Evolutionary conservation across 192 early-diverging fungal species (phyloP).

Genomic region (Phycomyces nitens): DNA sequence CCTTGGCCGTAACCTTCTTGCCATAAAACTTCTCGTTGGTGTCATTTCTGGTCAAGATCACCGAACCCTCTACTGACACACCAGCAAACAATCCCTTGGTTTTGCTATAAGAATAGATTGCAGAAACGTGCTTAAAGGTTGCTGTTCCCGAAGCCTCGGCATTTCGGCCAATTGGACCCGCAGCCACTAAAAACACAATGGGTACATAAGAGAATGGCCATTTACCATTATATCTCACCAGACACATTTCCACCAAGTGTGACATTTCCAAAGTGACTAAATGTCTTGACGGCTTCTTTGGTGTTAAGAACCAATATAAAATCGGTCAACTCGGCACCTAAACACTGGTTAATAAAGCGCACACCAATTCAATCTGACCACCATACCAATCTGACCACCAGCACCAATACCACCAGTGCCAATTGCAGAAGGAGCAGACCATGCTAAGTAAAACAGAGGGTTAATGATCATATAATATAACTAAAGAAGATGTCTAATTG

Average conservation of each 20-base stretch:
- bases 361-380: too few species aligned
- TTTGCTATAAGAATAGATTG: conserved; percentile 91
- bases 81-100: conserved; percentile 89
- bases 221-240: conserved; percentile 19
- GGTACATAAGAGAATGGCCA: too few species aligned
- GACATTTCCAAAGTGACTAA: conserved; percentile 80
- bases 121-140: conserved; percentile 68
- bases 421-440: conserved; percentile 87
- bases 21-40: conserved; percentile 85
- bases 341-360: too few species aligned
- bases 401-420: conserved; percentile 78
- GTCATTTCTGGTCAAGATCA: conserved; percentile 79
- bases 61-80: conserved; percentile 62
- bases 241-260: conserved; percentile 92
- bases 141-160: conserved; percentile 80
- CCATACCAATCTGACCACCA: conserved; percentile 67
- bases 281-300: conserved; percentile 81
- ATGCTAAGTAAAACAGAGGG: conserved; percentile 19
- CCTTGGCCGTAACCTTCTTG: conserved; percentile 68
- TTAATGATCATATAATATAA: too few species aligned
- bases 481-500: too few species aligned
- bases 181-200: conserved; percentile 68
- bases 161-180: conserved; percentile 82
- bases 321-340: conserved; percentile 85
- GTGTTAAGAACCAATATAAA: conserved; percentile 88